These are phyloP conservation scores for Apiospora koreana DNA, from an alignment of 2,329 filamentous ascomycete species.

Conservation along the genomic window DNA sequence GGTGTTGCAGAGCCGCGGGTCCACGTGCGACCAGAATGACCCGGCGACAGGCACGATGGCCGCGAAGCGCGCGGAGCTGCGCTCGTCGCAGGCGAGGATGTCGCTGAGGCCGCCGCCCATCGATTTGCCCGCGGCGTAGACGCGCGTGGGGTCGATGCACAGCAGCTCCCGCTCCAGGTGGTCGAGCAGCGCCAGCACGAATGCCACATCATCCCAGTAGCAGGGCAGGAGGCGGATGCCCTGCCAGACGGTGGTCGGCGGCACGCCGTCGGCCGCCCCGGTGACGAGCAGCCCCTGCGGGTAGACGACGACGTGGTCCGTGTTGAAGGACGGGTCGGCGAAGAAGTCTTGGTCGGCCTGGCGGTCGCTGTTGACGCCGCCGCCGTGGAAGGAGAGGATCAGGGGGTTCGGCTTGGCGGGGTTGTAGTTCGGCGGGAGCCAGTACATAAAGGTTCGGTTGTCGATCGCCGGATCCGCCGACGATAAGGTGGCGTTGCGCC, in stretches of 20 bases:
- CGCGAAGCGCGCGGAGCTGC: constrained; percentile 14
- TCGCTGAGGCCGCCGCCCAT: constrained; percentile 17
- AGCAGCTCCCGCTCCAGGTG: constrained; percentile 20
- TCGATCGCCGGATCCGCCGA: not conserved
- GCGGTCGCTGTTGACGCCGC: constrained; percentile 19
- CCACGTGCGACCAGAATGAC: constrained; percentile 22
- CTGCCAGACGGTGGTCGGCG: constrained; percentile 14
- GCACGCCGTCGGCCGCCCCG: not conserved
- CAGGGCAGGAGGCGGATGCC: constrained; percentile 13
- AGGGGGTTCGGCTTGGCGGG: constrained; percentile 22
- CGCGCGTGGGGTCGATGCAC: constrained; percentile 18
- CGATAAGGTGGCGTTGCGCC: constrained; percentile 1
- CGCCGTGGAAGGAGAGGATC: constrained; percentile 28
- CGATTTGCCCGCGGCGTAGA: constrained; percentile 20
- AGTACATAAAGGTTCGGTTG: constrained; percentile 13
- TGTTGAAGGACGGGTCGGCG: constrained; percentile 23
- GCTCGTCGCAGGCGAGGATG: constrained; percentile 16
- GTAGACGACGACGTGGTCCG: constrained; percentile 26
- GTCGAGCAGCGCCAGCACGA: constrained; percentile 18
- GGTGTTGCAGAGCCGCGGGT: not conserved
- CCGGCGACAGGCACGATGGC: constrained; percentile 18
- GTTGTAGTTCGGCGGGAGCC: constrained; percentile 24
- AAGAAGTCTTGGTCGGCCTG: constrained; percentile 23
- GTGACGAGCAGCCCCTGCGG: constrained; percentile 21
- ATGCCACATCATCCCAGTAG: constrained; percentile 16